Conservation (phyloP, 2,329 filamentous ascomycete species). For the Colletotrichum sp. region DNA sequence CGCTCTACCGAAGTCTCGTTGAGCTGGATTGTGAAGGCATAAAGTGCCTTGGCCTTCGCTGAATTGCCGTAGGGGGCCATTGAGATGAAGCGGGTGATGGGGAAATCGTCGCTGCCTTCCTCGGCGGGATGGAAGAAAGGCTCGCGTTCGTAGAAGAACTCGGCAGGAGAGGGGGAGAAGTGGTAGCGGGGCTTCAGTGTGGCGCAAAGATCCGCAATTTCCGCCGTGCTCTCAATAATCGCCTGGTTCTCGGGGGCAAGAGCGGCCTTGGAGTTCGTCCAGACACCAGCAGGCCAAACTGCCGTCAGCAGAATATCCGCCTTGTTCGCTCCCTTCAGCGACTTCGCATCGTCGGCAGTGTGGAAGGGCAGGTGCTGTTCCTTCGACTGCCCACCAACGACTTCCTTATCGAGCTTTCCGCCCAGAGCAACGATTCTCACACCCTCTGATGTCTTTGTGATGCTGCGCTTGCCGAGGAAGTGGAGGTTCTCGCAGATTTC, state of each 20-base stretch:
- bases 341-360: slow-evolving; percentile 76
- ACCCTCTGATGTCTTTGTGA: slow-evolving; percentile 88
- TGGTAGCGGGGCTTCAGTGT: slow-evolving; percentile 91
- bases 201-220: slow-evolving; percentile 79
- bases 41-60: slow-evolving; percentile 80
- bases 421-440: slow-evolving; percentile 87
- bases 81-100: slow-evolving; percentile 88
- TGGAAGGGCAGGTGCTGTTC: slow-evolving; percentile 82
- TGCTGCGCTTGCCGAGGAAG: slow-evolving; percentile 85
- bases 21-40: slow-evolving; percentile 76
- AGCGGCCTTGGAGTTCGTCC: slow-evolving; percentile 68
- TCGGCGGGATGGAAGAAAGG: slow-evolving; percentile 78
- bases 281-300: slow-evolving; percentile 81
- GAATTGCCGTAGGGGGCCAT: slow-evolving; percentile 79
- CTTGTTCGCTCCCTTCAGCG: slow-evolving; percentile 75
- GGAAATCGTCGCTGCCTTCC: slow-evolving; percentile 53
- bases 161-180: slow-evolving; percentile 70
- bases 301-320: slow-evolving; percentile 89
- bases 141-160: slow-evolving; percentile 87
- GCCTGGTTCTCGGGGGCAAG: slow-evolving; percentile 59
- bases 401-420: slow-evolving; percentile 69
- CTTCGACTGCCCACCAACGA: slow-evolving; percentile 67
- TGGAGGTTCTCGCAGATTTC: slow-evolving; percentile 89
- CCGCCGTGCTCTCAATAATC: slow-evolving; percentile 61
- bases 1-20: slow-evolving; percentile 64